Percentiles rank a stretch among this genome's conserved stretches.
Evolutionary conservation across 495 filamentous ascomycete genomes (phyloP).

Genomic region (Aspergillus ellipticus): DNA sequence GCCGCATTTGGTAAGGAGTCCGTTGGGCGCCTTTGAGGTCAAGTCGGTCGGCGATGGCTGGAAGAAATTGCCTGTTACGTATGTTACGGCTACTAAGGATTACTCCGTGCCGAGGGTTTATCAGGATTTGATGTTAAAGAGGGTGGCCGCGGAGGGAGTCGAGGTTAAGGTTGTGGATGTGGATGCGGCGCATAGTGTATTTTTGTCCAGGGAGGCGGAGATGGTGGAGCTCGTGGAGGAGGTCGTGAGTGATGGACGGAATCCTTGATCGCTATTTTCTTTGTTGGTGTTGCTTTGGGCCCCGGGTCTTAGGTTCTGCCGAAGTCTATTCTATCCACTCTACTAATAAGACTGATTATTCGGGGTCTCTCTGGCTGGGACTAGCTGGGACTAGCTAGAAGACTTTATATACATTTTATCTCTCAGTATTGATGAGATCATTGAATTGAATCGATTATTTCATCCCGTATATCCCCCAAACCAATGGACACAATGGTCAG

Average conservation of each 20-base stretch:
- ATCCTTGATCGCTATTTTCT: too few relatives aligned
- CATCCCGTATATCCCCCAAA: too few relatives aligned
- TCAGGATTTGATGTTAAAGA: slow-evolving; percentile 35
- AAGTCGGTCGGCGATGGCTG: slow-evolving; percentile 26
- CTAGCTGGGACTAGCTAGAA: too few relatives aligned
- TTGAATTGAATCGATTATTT: too few relatives aligned
- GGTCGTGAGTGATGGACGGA: not conserved
- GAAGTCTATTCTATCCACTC: too few relatives aligned
- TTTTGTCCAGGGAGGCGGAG: not conserved
- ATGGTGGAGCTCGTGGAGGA: not conserved
- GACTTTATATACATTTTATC: too few relatives aligned
- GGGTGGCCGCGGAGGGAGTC: slow-evolving; percentile 21
- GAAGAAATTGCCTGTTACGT: slow-evolving; percentile 34
- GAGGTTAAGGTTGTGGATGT: slow-evolving; percentile 21
- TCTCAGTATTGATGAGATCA: too few relatives aligned
- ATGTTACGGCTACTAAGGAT: slow-evolving; percentile 32
- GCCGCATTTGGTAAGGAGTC: slow-evolving; percentile 28
- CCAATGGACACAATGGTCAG: too few relatives aligned
- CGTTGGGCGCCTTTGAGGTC: slow-evolving; percentile 22
- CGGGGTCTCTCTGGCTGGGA: too few relatives aligned
- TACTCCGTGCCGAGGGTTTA: slow-evolving; percentile 27
- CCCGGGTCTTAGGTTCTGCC: too few relatives aligned
- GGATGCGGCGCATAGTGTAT: slow-evolving; percentile 1
- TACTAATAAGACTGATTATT: too few relatives aligned
- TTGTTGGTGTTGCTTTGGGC: too few relatives aligned